Evolutionary conservation across 2,329 filamentous ascomycete genomes (phyloP).

Genomic region (Bipolaris oryzae): DNA sequence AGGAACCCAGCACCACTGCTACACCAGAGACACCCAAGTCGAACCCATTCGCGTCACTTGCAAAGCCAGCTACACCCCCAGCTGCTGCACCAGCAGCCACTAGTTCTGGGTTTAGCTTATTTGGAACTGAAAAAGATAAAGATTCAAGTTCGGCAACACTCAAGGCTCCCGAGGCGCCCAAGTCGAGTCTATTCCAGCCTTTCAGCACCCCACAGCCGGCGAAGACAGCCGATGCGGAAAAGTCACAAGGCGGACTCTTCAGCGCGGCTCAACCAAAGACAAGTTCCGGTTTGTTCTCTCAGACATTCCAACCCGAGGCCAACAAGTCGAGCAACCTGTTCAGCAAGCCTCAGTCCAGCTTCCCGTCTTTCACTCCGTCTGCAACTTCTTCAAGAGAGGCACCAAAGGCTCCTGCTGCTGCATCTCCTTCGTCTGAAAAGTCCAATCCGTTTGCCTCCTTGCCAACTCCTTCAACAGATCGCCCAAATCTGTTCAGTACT

Average conservation of each 20-base stretch:
- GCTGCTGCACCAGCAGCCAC: constrained; percentile 14
- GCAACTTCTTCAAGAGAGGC: constrained; percentile 10
- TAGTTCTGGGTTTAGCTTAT: constrained; percentile 20
- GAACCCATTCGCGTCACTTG: constrained; percentile 27
- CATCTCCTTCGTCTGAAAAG: constrained; percentile 10
- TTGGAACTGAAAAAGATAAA: constrained; percentile 19
- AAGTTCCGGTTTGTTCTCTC: constrained; percentile 27
- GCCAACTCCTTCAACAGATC: constrained; percentile 18
- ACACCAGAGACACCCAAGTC: constrained; percentile 26
- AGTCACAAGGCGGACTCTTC: constrained; percentile 24
- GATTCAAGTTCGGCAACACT: constrained; percentile 6
- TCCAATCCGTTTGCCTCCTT: constrained; percentile 27
- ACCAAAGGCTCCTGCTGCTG: constrained; percentile 14
- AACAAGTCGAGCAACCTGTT: constrained; percentile 16
- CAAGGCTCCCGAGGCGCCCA: constrained; percentile 22
- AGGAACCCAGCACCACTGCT: constrained; percentile 8
- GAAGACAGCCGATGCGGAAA: constrained; percentile 23
- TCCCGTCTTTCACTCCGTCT: constrained; percentile 15
- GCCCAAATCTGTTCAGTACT: constrained; percentile 23
- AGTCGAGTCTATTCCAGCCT: constrained; percentile 26
- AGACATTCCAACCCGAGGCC: constrained; percentile 23
- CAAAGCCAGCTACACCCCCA: constrained; percentile 20
- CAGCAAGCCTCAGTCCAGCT: constrained; percentile 19
- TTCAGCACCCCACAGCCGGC: constrained; percentile 34
- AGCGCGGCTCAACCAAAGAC: constrained; percentile 29